phyloP scores from a whole-genome alignment of 2,329 filamentous ascomycete genomes.

The Rutstroemia sp. region DNA sequence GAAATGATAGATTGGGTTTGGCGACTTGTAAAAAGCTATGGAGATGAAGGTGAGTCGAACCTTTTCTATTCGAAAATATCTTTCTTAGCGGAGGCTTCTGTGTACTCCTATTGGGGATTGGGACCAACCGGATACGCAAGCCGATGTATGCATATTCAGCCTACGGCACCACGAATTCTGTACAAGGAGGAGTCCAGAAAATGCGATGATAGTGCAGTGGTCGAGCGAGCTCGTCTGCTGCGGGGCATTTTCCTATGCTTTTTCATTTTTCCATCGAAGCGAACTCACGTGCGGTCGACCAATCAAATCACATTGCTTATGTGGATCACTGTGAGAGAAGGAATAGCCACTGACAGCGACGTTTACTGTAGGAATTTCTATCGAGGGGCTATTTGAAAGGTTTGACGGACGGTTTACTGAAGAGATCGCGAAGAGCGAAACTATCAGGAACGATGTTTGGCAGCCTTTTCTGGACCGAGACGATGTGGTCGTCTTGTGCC shows the following conservation, averaged over 20 bases:
- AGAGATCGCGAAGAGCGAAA: background rate
- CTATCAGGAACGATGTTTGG: conserved; percentile 12
- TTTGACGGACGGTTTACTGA: background rate
- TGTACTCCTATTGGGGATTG: background rate
- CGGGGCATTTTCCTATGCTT: background rate
- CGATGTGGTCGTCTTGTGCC: conserved; percentile 3
- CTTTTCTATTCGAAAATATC: background rate
- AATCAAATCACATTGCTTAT: background rate
- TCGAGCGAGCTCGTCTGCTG: background rate
- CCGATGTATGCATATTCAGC: no score
- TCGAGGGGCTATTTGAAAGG: conserved; percentile 10
- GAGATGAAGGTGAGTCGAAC: conserved; percentile 3
- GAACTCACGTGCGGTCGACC: conserved; percentile 7
- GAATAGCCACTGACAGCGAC: background rate
- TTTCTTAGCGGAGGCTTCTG: background rate
- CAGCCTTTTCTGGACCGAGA: conserved; percentile 4
- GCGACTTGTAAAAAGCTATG: background rate
- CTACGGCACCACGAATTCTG: no score
- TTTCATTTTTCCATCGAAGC: background rate
- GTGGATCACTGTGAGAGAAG: background rate
- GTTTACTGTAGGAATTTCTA: conserved; percentile 8
- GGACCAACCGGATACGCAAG: no score
- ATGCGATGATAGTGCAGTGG: conserved; percentile 4
- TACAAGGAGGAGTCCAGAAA: background rate
- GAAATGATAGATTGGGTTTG: conserved; percentile 8